Evolutionary conservation across 495 filamentous ascomycete species (phyloP).

Genomic region (Lophiotrema nucula): DNA sequence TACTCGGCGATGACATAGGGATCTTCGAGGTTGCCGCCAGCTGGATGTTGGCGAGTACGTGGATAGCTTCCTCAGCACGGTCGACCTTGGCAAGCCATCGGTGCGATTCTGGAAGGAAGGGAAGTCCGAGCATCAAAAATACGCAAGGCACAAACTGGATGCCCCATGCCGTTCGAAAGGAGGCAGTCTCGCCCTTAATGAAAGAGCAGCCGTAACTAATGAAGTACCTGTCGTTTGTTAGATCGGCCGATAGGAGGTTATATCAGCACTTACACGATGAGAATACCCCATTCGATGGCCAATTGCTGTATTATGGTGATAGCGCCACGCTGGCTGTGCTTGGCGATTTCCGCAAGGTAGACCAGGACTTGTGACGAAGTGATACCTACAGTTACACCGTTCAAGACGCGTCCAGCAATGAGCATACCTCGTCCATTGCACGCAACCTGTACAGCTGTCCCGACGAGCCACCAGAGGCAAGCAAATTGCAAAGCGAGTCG

Average conservation of each 20-base stretch:
- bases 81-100: conserved; percentile 72
- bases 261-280: conserved; percentile 39
- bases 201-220: conserved; percentile 62
- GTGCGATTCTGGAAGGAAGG: conserved; percentile 70
- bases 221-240: conserved; percentile 54
- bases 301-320: conserved; percentile 75
- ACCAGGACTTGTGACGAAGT: conserved; percentile 78
- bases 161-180: conserved; percentile 72
- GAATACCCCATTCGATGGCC: conserved; percentile 69
- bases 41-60: conserved; percentile 68
- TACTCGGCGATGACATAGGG: conserved; percentile 70
- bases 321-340: conserved; percentile 63
- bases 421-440: conserved; percentile 60
- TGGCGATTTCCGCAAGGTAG: conserved; percentile 74
- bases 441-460: conserved; percentile 65
- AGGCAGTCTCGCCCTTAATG: conserved; percentile 55
- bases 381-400: conserved; percentile 71
- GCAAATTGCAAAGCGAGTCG: conserved; percentile 64
- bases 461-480: conserved; percentile 68
- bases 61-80: conserved; percentile 64
- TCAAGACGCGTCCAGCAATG: conserved; percentile 68
- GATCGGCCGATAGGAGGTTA: conserved; percentile 38
- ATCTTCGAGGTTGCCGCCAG: conserved; percentile 61
- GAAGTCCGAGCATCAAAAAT: conserved; percentile 61
- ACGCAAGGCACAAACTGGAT: conserved; percentile 68